Evolutionary conservation across 768 basidiomycete species (phyloP).

Genomic region (Plicaturopsis crispa): DNA sequence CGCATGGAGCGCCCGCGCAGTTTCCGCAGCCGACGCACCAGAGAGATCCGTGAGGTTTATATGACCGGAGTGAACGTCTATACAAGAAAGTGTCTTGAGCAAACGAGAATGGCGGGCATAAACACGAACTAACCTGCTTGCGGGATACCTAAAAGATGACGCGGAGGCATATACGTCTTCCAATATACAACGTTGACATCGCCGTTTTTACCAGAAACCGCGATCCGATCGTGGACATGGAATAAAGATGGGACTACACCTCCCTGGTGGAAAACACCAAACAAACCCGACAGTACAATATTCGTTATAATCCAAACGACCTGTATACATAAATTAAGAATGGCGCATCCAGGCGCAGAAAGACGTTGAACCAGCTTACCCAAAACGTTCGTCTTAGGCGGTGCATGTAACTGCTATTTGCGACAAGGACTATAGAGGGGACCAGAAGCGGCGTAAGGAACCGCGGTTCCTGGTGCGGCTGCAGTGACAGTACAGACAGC

Average conservation of each 20-base stretch:
- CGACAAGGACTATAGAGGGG: conserved; percentile 21
- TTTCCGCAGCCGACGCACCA: conserved; percentile 19
- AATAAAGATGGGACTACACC: conserved; percentile 32
- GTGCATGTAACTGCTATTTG: conserved; percentile 16
- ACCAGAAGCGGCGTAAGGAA: conserved; percentile 28
- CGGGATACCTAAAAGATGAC: conserved; percentile 23
- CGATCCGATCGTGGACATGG: conserved; percentile 19
- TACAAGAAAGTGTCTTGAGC: conserved; percentile 1
- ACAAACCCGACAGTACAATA: conserved; percentile 18
- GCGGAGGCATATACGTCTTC: conserved; percentile 34
- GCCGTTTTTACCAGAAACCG: neutral
- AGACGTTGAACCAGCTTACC: conserved; percentile 18
- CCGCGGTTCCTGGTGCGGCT: conserved; percentile 32
- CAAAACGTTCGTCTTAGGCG: conserved; percentile 22
- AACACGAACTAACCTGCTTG: conserved; percentile 13
- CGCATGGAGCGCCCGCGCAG: too few relatives aligned
- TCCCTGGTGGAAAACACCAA: conserved; percentile 31
- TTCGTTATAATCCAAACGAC: conserved; percentile 21
- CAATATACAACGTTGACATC: conserved; percentile 21
- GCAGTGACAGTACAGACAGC: conserved; percentile 20
- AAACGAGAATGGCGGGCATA: neutral
- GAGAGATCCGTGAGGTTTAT: conserved; percentile 21
- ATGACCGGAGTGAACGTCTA: conserved; percentile 17
- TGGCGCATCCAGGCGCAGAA: too few relatives aligned
- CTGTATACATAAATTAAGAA: conserved; percentile 13